Conservation (phyloP, 179 eudicot genomes). For the Camellia oleifera region DNA sequence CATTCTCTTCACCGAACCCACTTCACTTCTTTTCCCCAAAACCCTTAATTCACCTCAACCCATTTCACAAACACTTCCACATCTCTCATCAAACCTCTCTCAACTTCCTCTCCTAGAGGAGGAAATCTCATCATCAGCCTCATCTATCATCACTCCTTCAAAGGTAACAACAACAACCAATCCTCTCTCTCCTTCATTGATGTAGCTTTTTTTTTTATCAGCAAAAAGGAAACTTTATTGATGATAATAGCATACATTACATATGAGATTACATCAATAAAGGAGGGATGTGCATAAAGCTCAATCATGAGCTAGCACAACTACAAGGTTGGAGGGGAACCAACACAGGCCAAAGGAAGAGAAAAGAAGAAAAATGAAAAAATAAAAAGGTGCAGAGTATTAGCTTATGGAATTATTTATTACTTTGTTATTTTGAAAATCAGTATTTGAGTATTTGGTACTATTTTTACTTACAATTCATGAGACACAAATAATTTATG, state of each 20-base stretch:
- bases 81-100: conserved; percentile 16
- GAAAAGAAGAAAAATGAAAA: neutral
- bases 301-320: too few relatives aligned
- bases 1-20: conserved; percentile 30
- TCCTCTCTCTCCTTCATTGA: neutral
- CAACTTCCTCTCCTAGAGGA: conserved; percentile 1
- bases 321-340: neutral
- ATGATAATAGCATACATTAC: too few relatives aligned
- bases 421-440: too few relatives aligned
- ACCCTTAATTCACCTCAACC: neutral
- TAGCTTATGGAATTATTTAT: too few relatives aligned
- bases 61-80: conserved; percentile 14
- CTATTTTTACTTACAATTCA: too few relatives aligned
- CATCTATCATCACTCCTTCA: conserved; percentile 12
- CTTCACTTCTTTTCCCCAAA: conserved; percentile 12
- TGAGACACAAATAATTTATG: too few relatives aligned
- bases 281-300: too few relatives aligned
- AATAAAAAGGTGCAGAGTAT: neutral
- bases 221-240: too few relatives aligned
- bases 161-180: conserved; percentile 17
- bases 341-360: too few relatives aligned
- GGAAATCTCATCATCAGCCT: conserved; percentile 5
- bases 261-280: too few relatives aligned
- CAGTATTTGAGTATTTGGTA: too few relatives aligned
- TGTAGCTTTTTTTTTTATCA: neutral